phyloP scores from a whole-genome alignment of 352 stramenopile species.

The Phytophthora crassamura region DNA sequence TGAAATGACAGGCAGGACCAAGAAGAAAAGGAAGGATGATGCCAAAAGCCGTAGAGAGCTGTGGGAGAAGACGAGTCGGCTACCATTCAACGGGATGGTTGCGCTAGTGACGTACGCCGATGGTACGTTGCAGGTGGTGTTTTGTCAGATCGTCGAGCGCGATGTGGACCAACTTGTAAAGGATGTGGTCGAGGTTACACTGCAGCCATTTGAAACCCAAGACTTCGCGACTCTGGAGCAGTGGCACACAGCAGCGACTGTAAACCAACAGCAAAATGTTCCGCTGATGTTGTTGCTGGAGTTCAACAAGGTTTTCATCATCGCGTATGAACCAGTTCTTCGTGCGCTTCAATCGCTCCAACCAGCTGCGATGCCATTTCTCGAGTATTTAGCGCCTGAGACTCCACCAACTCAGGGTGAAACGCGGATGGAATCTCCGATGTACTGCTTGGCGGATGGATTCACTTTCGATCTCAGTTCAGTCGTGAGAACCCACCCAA shows the following conservation, averaged over 20 bases:
- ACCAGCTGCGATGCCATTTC: slow-evolving; percentile 35
- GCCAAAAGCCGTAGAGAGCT: slow-evolving; percentile 24
- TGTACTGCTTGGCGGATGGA: slow-evolving; percentile 36
- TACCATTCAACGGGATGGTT: slow-evolving; percentile 46
- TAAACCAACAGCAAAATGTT: slow-evolving; percentile 15
- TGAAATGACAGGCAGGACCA: slow-evolving; percentile 25
- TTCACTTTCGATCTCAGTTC: slow-evolving; percentile 46
- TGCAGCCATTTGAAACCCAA: slow-evolving; percentile 43
- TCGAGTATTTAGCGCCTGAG: slow-evolving; percentile 48
- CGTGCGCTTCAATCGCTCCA: slow-evolving; percentile 44
- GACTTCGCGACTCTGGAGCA: slow-evolving; percentile 34
- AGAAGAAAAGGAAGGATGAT: slow-evolving; percentile 26
- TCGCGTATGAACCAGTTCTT: slow-evolving; percentile 57
- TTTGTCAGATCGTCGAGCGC: slow-evolving; percentile 46
- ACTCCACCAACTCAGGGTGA: slow-evolving; percentile 5
- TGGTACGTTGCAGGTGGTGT: slow-evolving; percentile 33
- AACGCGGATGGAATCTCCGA: slow-evolving; percentile 34
- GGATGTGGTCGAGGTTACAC: slow-evolving; percentile 37
- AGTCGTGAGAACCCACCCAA: slow-evolving; percentile 17
- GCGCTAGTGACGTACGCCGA: slow-evolving; percentile 33
- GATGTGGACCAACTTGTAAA: slow-evolving; percentile 35
- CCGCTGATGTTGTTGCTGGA: slow-evolving; percentile 48
- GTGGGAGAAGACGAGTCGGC: slow-evolving; percentile 44
- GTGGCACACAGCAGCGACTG: slow-evolving; percentile 15
- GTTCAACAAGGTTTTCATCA: slow-evolving; percentile 62